Evolutionary conservation across 352 stramenopile species (phyloP).

Genomic region (Phytophthora syringae): DNA sequence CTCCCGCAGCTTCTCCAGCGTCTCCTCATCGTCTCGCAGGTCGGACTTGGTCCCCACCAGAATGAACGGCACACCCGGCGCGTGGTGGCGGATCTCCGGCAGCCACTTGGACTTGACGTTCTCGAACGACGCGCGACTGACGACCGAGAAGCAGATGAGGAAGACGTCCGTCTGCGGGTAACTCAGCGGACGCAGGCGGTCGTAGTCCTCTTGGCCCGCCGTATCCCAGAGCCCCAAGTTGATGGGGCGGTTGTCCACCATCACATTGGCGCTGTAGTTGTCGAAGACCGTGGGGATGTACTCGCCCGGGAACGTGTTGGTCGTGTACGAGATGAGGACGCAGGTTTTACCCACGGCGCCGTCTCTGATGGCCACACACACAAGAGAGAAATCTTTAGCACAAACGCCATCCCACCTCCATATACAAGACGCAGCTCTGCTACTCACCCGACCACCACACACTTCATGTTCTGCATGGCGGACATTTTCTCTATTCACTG

Average conservation of each 20-base stretch:
- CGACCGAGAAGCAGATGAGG: constrained; percentile 96
- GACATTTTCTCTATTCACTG: too few relatives aligned
- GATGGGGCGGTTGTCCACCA: constrained; percentile 95
- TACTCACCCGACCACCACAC: constrained; percentile 89
- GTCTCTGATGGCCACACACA: constrained; percentile 65
- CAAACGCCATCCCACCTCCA: neutral
- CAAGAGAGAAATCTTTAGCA: constrained; percentile 15
- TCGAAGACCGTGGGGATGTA: constrained; percentile 98
- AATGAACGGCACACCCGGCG: constrained; percentile 93
- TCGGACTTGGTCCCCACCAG: constrained; percentile 96
- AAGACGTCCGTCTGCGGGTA: constrained; percentile 98
- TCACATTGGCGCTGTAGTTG: constrained; percentile 94
- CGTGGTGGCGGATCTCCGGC: constrained; percentile 90
- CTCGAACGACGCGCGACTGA: constrained; percentile 93
- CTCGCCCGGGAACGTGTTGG: constrained; percentile 96
- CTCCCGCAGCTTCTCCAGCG: constrained; percentile 87
- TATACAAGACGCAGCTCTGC: neutral
- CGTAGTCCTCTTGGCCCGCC: constrained; percentile 97
- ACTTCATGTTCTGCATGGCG: constrained; percentile 96
- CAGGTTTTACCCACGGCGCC: constrained; percentile 97
- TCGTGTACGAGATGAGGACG: constrained; percentile 97
- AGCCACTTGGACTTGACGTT: constrained; percentile 96
- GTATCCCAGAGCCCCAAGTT: constrained; percentile 98
- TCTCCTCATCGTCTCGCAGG: constrained; percentile 91
- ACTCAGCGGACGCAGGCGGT: constrained; percentile 93